A percentile compares a stretch with the other conserved stretches of the same genome.
These are phyloP conservation scores for Stenogyne calaminthoides DNA, from an alignment of 305 asterid genomes.

Conservation along the genomic window DNA sequence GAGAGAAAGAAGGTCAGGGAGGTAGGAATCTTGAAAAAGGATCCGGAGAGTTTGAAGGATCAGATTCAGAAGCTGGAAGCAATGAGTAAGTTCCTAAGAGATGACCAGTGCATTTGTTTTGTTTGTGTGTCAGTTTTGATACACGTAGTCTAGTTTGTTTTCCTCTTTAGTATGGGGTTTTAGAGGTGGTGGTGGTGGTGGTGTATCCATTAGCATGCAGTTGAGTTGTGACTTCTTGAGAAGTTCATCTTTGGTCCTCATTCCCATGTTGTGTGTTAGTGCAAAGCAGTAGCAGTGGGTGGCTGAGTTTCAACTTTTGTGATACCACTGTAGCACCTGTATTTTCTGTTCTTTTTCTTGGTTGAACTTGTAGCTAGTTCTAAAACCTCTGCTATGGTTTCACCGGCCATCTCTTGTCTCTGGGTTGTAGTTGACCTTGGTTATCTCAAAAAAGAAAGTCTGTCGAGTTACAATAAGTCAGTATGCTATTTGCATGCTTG, in stretches of 20 bases:
- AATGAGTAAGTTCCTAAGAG: conserved; percentile 59
- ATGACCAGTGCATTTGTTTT: conserved; percentile 3
- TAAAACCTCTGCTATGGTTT: neutral
- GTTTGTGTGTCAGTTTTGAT: neutral
- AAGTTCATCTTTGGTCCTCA: conserved; percentile 8
- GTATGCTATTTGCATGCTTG: conserved; percentile 2
- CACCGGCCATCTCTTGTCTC: neutral
- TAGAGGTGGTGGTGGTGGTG: neutral
- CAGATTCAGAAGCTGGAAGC: conserved; percentile 87
- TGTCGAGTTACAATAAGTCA: neutral
- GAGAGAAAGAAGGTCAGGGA: conserved; percentile 97
- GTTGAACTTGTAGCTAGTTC: neutral
- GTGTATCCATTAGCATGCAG: neutral
- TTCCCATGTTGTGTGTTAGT: neutral
- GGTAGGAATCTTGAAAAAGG: conserved; percentile 93
- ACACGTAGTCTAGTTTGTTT: neutral
- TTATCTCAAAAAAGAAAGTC: neutral
- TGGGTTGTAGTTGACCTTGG: neutral
- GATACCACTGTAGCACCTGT: neutral
- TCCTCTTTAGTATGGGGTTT: neutral
- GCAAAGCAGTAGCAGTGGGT: neutral
- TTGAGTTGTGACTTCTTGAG: neutral
- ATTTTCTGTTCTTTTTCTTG: neutral
- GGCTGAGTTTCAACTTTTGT: neutral
- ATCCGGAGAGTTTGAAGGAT: conserved; percentile 77